These are phyloP conservation scores for Fraxinus quadrangulata DNA, from an alignment of 257 asterid genomes.

Conservation along the genomic window DNA sequence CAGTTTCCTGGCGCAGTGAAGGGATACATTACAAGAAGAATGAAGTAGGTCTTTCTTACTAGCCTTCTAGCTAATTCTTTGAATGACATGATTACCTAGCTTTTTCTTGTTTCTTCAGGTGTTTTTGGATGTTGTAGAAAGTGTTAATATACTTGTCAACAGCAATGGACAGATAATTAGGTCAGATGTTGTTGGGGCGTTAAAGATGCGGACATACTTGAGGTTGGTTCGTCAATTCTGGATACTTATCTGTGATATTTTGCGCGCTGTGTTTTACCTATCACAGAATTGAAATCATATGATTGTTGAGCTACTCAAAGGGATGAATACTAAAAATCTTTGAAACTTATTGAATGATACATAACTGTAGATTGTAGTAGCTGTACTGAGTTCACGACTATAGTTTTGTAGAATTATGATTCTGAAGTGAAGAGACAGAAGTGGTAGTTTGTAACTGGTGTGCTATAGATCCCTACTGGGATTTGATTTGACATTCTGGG, in stretches of 20 bases:
- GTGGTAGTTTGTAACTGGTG: background rate
- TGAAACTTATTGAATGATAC: background rate
- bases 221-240: slow-evolving; percentile 28
- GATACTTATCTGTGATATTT: background rate
- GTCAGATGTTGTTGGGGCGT: slow-evolving; percentile 53
- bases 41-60: slow-evolving; percentile 27
- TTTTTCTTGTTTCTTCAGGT: slow-evolving; percentile 36
- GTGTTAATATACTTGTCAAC: slow-evolving; percentile 50
- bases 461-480: background rate
- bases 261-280: background rate
- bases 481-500: background rate
- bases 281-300: background rate
- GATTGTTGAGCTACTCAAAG: background rate
- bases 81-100: slow-evolving; percentile 5
- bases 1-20: slow-evolving; percentile 51
- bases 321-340: background rate
- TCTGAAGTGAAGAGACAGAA: background rate
- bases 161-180: slow-evolving; percentile 54
- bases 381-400: background rate
- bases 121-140: slow-evolving; percentile 55
- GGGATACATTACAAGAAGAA: slow-evolving; percentile 40
- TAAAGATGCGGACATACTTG: slow-evolving; percentile 50
- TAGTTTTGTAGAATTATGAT: background rate
- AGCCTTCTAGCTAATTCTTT: background rate
- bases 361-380: background rate